Base-by-base conservation (phyloP, 192 early-diverging fungal species). In the Oehlia diaphana region DNA sequence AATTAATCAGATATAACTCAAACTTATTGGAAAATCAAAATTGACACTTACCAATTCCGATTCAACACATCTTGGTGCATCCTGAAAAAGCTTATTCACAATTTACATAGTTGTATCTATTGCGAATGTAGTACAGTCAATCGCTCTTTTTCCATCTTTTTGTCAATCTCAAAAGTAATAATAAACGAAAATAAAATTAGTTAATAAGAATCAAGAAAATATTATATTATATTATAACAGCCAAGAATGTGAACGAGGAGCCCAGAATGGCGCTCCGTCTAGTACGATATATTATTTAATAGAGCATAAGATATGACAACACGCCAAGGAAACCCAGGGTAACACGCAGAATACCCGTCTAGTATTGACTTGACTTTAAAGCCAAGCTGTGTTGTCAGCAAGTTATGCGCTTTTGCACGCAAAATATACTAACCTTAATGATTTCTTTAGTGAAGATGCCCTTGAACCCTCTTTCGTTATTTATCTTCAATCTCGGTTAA, bases 301-400 rank as follows among this genome's bases (percentile, higher is more conserved):
- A 65, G 35, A 80, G 63, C 79, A 80, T 23, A 73, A 71, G 37
- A 80, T 13, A 73, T 80, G n/a, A 61, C 69, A 74, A 73, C 79
- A 80, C 39, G 50, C 26, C 26, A 26, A 26, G 26, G 26, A 26
- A 26, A 26, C 26, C 26, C 26, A 26, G 26, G 0, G 26, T 26
- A 26, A 0, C 26, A 26, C 67, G 2, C 42, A n/a, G n/a, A n/a
- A n/a, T n/a, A n/a, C n/a, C n/a, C 35, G 77, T 79, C 26, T 79
- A 74, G 71, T 80, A 80, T 80, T 73, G 44, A 47, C 44, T 47
- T 47, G 44, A 47, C 10, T 26, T 47, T 2, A 47, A 47, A 47
- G 44, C 9, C 44, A 42, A 42, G 42, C 42, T 42, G 42, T 42
- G 42, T 42, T 42, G 6, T 42, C 42, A 42, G 42, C 44, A 47